Evolutionary conservation across 2,329 filamentous ascomycete genomes (phyloP).

Genomic region (Apiospora malaysiana): DNA sequence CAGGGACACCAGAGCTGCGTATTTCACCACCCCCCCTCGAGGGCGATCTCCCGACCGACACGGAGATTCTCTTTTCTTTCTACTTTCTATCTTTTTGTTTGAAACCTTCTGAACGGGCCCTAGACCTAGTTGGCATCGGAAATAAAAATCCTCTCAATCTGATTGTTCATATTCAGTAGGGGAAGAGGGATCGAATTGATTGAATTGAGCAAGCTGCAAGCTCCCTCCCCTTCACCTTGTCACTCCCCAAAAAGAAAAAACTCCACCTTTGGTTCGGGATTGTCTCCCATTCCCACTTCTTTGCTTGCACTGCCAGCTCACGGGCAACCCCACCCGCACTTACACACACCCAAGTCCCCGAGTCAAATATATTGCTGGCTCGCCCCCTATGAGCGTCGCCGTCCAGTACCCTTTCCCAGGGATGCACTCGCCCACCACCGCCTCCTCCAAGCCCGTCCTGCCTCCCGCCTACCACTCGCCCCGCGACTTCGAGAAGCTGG

Average conservation of each 20-base stretch:
- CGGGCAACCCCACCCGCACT: neutral
- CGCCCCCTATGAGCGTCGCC: constrained; percentile 9
- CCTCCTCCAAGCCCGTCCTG: constrained; percentile 4
- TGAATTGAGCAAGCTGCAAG: too few species aligned
- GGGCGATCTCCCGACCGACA: neutral
- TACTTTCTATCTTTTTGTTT: neutral
- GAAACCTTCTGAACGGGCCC: neutral
- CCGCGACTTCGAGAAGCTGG: constrained; percentile 19
- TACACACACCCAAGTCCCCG: neutral
- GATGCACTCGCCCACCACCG: constrained; percentile 18
- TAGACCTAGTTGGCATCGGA: neutral
- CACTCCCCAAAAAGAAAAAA: too few species aligned
- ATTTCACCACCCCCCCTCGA: neutral
- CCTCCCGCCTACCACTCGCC: constrained; percentile 15
- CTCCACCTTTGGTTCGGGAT: too few species aligned
- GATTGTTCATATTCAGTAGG: neutral
- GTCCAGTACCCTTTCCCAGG: constrained; percentile 17
- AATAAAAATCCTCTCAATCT: neutral
- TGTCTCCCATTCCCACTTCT: too few species aligned
- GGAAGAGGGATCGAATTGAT: neutral
- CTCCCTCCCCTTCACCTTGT: too few species aligned
- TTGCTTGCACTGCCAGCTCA: neutral
- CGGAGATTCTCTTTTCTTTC: neutral
- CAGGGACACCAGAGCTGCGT: neutral
- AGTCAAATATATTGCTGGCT: neutral